These are phyloP conservation scores for Casuarina equisetifolia DNA, from an alignment of 306 rosid genomes.

Conservation along the genomic window DNA sequence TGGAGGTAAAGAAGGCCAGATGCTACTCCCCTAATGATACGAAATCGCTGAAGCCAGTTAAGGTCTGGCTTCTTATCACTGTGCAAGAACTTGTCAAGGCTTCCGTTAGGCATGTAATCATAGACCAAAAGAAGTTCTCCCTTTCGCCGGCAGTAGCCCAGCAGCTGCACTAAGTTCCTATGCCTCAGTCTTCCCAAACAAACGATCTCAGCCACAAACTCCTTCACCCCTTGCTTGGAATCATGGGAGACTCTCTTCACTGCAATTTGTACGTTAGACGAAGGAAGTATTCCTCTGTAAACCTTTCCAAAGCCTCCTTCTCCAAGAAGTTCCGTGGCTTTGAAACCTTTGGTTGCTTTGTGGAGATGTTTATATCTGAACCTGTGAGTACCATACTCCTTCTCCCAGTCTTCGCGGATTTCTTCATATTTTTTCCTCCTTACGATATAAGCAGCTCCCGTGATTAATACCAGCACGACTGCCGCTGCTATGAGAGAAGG, in stretches of 20 bases:
- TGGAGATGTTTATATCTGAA: slow-evolving; percentile 33
- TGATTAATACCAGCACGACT: background rate
- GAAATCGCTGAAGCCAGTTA: too few relatives aligned
- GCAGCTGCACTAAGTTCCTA: too few relatives aligned
- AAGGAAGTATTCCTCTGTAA: slow-evolving; percentile 26
- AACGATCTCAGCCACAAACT: slow-evolving; percentile 40
- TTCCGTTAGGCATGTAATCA: slow-evolving; percentile 39
- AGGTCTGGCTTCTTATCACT: too few relatives aligned
- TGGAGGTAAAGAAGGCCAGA: slow-evolving; percentile 19
- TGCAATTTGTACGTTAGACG: slow-evolving; percentile 28
- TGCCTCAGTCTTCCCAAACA: too few relatives aligned
- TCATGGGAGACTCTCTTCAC: slow-evolving; percentile 41
- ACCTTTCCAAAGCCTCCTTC: too few relatives aligned
- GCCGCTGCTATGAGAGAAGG: background rate
- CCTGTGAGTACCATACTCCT: slow-evolving; percentile 34
- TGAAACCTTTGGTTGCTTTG: slow-evolving; percentile 38
- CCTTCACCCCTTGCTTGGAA: slow-evolving; percentile 44
- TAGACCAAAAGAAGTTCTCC: slow-evolving; percentile 31
- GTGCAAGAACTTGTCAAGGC: too few relatives aligned
- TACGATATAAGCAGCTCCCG: background rate
- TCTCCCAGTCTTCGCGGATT: slow-evolving; percentile 42
- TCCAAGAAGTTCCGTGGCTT: background rate
- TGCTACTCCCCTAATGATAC: background rate
- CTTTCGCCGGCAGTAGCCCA: too few relatives aligned
- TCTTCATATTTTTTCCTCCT: slow-evolving; percentile 31